A percentile compares a stretch with the other conserved stretches of the same genome.
Conservation (phyloP, 2,329 filamentous ascomycete genomes). For the Chaetothyriales sp. region DNA sequence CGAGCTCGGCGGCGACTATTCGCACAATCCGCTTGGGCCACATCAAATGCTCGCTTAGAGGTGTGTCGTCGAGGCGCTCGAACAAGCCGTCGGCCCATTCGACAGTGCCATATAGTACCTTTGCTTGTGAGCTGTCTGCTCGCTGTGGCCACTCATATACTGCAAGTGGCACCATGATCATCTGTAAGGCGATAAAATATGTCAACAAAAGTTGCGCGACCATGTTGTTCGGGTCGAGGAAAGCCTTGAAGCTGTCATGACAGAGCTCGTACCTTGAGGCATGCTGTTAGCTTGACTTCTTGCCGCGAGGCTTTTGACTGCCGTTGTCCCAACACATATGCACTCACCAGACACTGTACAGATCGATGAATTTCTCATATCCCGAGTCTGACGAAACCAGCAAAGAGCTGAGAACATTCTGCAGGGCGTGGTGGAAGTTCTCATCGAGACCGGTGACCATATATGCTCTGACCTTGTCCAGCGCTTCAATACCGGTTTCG, state of each 20-base stretch:
- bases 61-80: constrained; percentile 19
- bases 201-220: constrained; percentile 32
- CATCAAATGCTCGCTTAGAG: constrained; percentile 23
- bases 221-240: constrained; percentile 31
- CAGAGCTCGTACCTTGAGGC: constrained; percentile 23
- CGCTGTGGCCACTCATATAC: constrained; percentile 20
- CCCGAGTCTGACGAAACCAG: constrained; percentile 16
- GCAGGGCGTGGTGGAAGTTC: constrained; percentile 15
- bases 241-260: constrained; percentile 29
- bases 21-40: constrained; percentile 18
- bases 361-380: constrained; percentile 29
- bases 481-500: constrained; percentile 10
- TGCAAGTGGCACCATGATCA: constrained; percentile 30
- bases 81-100: constrained; percentile 30
- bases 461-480: constrained; percentile 17
- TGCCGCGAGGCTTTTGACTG: neutral
- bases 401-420: constrained; percentile 14
- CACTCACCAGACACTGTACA: constrained; percentile 27
- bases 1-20: neutral
- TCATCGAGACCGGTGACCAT: constrained; percentile 22
- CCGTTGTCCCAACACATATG: neutral
- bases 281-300: neutral
- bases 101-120: constrained; percentile 19
- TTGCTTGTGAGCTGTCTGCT: constrained; percentile 4
- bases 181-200: constrained; percentile 35